Evolutionary conservation across 2,329 filamentous ascomycete species (phyloP), one percentile per base, ranked within the genome.

Genomic region (Arthrinium phaeospermum): DNA sequence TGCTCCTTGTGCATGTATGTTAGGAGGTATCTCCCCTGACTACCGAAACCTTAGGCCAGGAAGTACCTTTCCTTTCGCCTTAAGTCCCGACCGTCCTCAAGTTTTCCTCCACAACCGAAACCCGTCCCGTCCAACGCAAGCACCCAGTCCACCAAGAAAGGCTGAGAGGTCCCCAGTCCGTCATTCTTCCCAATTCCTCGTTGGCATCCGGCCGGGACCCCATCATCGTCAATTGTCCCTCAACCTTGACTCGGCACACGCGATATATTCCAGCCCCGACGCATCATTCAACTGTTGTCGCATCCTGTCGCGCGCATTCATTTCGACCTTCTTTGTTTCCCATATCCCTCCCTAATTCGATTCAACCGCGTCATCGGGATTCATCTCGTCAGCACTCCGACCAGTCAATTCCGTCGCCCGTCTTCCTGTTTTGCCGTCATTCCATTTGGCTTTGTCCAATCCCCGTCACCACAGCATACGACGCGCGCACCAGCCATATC

Each of bases 401-500:
- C 53, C 22, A 37, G 30, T 34, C 57, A 64, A 41, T 64, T 41
- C 34, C 34, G 34, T 61, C 57, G n/a, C n/a, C 34, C 34, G 24
- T 61, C 57, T 22, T 64, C 57, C 41, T 41, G 57, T 41, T 64
- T 64, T 41, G 57, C 57, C 57, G 57, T 34, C 57, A 64, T 64
- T 64, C 34, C 57, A 41, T 37, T 19, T 41, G 57, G 57, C 57
- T 34, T 64, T 64, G 57, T 64, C 57, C 57, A 64, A 64, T 64
- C 57, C 53, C 57, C 67, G n/a, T 73, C 44, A 71, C 69, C 61
- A 70, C 71, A n/a, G 70, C 67, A 44, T 45, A 68, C 64, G 64
- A 46, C 13, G 19, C 72, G 71, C 75, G 71, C 75, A 75, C 68
- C 73, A 73, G 71, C 74, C 70, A 72, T 64, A 69, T 74, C 22